Conservation (phyloP, 176 grass and related monocot genomes). For the Oryza glaberrima region DNA sequence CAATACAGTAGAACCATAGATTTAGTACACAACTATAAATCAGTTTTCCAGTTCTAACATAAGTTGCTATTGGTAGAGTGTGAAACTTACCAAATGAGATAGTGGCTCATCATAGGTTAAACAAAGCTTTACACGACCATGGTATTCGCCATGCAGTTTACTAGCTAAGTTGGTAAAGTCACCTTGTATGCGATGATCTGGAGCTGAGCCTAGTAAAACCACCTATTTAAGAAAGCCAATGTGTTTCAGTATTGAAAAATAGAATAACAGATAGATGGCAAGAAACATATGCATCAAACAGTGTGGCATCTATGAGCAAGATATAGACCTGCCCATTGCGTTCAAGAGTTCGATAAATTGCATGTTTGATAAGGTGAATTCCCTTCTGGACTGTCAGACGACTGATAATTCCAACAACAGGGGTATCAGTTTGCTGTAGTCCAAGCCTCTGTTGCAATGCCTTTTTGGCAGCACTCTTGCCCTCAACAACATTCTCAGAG, state of each 20-base stretch:
- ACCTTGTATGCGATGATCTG: constrained; percentile 85
- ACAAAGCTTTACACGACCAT: constrained; percentile 70
- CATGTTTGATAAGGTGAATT: constrained; percentile 98
- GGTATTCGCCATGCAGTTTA: constrained; percentile 71
- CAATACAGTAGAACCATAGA: constrained; percentile 26
- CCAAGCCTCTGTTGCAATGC: constrained; percentile 86
- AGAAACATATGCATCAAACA: neutral
- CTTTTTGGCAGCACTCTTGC: constrained; percentile 85
- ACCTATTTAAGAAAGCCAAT: constrained; percentile 54
- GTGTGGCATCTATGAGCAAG: neutral
- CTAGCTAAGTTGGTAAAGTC: constrained; percentile 77
- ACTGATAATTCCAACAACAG: constrained; percentile 85
- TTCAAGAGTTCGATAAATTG: constrained; percentile 69
- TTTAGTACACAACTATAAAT: neutral
- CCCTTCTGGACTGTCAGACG: constrained; percentile 94
- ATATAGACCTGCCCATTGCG: constrained; percentile 75
- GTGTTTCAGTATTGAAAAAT: constrained; percentile 7
- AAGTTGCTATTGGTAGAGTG: neutral
- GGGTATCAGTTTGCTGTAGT: constrained; percentile 67
- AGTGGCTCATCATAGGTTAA: constrained; percentile 91
- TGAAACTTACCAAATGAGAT: constrained; percentile 78
- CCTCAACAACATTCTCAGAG: constrained; percentile 82
- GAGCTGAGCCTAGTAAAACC: constrained; percentile 90
- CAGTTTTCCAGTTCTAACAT: constrained; percentile 29
- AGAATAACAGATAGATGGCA: constrained; percentile 19